A percentile compares a stretch with the other conserved stretches of the same genome.
phyloP scores from a whole-genome alignment of 305 asterid genomes.

The Fraxinus xanthoxyloides region DNA sequence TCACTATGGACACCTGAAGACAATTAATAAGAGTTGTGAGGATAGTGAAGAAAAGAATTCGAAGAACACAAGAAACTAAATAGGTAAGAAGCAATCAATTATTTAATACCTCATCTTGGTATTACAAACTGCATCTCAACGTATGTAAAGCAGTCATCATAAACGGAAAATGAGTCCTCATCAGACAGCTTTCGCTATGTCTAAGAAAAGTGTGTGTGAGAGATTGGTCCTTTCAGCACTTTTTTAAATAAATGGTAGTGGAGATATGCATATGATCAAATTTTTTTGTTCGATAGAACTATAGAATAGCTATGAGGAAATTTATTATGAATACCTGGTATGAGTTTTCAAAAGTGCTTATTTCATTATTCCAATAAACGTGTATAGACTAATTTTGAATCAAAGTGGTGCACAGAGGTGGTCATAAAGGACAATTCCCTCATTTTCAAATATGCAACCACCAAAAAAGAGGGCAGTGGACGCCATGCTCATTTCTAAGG shows the following conservation, averaged over 20 bases:
- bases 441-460: background rate
- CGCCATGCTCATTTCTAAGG: background rate
- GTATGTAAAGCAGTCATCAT: conserved; percentile 14
- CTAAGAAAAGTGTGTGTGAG: background rate
- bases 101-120: conserved; percentile 3
- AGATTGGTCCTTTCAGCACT: background rate
- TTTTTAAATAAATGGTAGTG: background rate
- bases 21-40: conserved; percentile 14
- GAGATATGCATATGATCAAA: background rate
- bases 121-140: conserved; percentile 4
- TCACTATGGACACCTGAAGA: conserved; percentile 41
- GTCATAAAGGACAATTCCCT: background rate
- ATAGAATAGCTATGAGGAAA: background rate
- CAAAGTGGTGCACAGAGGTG: background rate
- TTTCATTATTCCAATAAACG: background rate
- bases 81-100: background rate
- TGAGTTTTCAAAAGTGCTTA: background rate
- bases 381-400: background rate
- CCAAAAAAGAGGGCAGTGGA: background rate
- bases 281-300: background rate
- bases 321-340: background rate
- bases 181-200: background rate
- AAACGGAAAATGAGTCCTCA: background rate
- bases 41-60: background rate
- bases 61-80: background rate